Evolutionary conservation across 305 asterid species (phyloP).

Genomic region (Fraxinus albicans): DNA sequence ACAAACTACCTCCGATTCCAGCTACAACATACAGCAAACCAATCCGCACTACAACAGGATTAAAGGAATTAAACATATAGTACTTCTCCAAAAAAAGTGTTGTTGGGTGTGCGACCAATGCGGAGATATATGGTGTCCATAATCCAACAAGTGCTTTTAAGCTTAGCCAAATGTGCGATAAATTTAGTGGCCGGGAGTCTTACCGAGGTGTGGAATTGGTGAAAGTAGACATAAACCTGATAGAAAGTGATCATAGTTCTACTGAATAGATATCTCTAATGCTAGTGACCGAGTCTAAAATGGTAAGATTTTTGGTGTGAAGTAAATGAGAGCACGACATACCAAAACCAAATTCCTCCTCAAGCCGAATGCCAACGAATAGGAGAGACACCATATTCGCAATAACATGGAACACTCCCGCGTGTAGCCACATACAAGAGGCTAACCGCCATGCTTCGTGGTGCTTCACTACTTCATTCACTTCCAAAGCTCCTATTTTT

Average conservation of each 20-base stretch:
- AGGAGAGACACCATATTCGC: slow-evolving; percentile 85
- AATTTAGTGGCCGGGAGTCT: not conserved
- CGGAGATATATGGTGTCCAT: too few relatives aligned
- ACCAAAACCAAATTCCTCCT: slow-evolving; percentile 94
- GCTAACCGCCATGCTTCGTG: slow-evolving; percentile 66
- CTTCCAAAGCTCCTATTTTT: slow-evolving; percentile 73
- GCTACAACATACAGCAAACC: slow-evolving; percentile 62
- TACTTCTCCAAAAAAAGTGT: not conserved
- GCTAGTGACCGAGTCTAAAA: not conserved
- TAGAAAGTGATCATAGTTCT: not conserved
- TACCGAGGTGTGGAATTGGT: not conserved
- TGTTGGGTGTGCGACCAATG: too few relatives aligned
- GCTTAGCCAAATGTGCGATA: not conserved
- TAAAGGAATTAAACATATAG: not conserved
- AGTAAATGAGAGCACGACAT: slow-evolving; percentile 7
- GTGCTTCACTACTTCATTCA: slow-evolving; percentile 51
- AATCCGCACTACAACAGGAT: slow-evolving; percentile 47
- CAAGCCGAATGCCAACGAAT: slow-evolving; percentile 87
- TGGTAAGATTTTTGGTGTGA: not conserved
- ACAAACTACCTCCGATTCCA: slow-evolving; percentile 82
- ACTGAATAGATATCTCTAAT: not conserved
- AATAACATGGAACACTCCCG: slow-evolving; percentile 75
- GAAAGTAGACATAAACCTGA: not conserved
- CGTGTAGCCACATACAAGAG: slow-evolving; percentile 92
- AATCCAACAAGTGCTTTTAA: not conserved